A percentile compares a stretch with the other conserved stretches of the same genome.
phyloP scores from a whole-genome alignment of 2,329 filamentous ascomycete species.

The Calonectria multiphialidica region DNA sequence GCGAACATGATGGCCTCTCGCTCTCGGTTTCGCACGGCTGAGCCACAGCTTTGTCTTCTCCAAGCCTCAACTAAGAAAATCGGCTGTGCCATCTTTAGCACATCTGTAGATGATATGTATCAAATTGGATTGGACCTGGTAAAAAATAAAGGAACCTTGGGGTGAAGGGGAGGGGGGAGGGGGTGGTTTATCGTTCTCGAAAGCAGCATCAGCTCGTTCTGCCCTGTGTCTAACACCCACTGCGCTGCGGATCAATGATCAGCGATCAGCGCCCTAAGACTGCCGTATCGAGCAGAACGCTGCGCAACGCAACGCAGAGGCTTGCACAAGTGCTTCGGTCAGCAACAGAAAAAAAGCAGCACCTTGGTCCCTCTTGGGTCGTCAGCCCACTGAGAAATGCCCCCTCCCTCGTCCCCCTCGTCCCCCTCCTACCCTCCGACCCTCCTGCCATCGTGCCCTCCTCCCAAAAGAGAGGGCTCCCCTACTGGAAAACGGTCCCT shows the following conservation, averaged over 20 bases:
- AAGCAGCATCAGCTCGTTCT: background rate
- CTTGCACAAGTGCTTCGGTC: constrained; percentile 23
- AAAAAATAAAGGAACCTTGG: background rate
- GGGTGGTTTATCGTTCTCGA: background rate
- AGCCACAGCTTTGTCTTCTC: background rate
- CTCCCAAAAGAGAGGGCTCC: too few species aligned
- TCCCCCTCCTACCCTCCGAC: background rate
- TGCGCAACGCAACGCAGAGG: constrained; percentile 17
- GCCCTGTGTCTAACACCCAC: background rate
- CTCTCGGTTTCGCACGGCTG: constrained; percentile 36
- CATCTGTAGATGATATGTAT: background rate
- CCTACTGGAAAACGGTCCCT: background rate
- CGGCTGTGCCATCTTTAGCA: background rate
- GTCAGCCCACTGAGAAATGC: constrained; percentile 22
- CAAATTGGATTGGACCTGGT: background rate
- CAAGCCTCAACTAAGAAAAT: constrained; percentile 26
- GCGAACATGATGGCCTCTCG: constrained; percentile 12
- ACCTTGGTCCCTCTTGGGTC: constrained; percentile 4
- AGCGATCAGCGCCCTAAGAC: constrained; percentile 11
- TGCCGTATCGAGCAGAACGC: constrained; percentile 5
- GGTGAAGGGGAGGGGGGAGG: background rate
- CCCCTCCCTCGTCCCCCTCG: background rate
- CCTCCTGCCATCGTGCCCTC: too few species aligned
- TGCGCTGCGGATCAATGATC: constrained; percentile 15
- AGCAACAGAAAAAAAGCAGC: constrained; percentile 30